Base-by-base conservation (phyloP, 129 eudicot genomes). In the Flaveria bidentis region DNA sequence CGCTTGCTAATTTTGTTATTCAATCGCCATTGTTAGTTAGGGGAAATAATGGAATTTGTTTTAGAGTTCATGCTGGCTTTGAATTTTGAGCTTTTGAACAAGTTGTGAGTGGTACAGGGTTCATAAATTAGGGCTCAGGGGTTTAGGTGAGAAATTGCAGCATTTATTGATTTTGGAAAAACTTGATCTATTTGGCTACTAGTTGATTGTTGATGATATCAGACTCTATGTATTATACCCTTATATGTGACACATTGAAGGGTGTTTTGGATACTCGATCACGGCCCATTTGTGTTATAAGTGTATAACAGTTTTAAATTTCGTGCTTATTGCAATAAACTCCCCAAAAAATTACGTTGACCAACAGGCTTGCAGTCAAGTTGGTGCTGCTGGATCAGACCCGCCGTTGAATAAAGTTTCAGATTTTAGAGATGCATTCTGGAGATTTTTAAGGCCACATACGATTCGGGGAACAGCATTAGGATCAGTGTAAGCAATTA, bases 401-500 rank as follows among this genome's bases (percentile, higher is more conserved):
- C 87, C 96, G 3, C 71, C 80, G 26, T 12, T 80, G 66, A 79
- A 87, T 70, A 94, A 89, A 77, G 83, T 91, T 74, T 75, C 85
- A 45, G 88, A 84, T 6, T 87, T 94, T 81, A 85, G 72, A 71
- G 91, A 91, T 72, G 94, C 99, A 55, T 87, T 89, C 58, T 94
- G 99, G 99, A 89, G 99, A 83, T 94, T 94, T 80, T 81, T 94
- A 53, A 94, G 99, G 73, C 99, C 99, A 50, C 99, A 94, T 53
- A 94, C 99, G 4, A 94, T 94, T 58, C 97, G 99, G 66, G 99
- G 99, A 82, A 94, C 99, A 64, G 86, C 94, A 25, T 72, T 94
- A 82, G 99, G 99, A 75, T 94, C 99, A 61, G 67, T 76, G 99
- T 94, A 82, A 91, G 89, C 64, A 64, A 13, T 75, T 58, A 75